Evolutionary conservation across 306 rosid genomes (phyloP), one percentile per base, ranked within the genome.

Genomic region (Fragaria ananassa): DNA sequence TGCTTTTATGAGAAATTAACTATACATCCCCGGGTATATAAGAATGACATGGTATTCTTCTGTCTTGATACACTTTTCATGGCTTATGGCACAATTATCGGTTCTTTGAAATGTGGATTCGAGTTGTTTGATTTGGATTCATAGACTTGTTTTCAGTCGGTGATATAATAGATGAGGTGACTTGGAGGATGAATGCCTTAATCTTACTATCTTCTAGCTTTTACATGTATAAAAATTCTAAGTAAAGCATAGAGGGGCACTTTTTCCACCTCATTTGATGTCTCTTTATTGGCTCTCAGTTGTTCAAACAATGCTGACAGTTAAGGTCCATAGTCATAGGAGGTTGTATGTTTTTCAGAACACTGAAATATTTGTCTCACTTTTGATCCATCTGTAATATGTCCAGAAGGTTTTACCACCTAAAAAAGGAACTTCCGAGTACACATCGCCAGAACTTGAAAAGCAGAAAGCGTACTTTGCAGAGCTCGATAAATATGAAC

Each of bases 401-500:
- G 62, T 80, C 45, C 91, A 85, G 93, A 93, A 81, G 82, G 70
- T 21, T 4, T 10, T n/a, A 78, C 39, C 82, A 12, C 19, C 67
- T 60, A 37, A 34, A 10, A 49, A 85, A 77, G 79, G 66, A 8
- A 70, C 44, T 14, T 63, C 73, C 57, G 57, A 84, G 71, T 50
- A 74, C 67, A 81, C 79, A n/a, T 76, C 83, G 78, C 78, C 86
- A 1, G 75, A 80, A 74, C 80, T 93, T 10, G 80, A 85, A 72
- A 76, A 88, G 77, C 93, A 93, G 84, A 85, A 68, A 50, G 91
- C 97, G 0, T 91, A 91, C 78, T 89, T 80, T 76, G 88, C 84
- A 58, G 97, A 91, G 85, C 76, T 93, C 11, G 94, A 93, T 82
- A 87, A 88, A 78, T 91, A 85, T 74, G 78, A 88, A 72, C 86